phyloP scores from a whole-genome alignment of 352 stramenopile species.

The Globisporangium middletonii region DNA sequence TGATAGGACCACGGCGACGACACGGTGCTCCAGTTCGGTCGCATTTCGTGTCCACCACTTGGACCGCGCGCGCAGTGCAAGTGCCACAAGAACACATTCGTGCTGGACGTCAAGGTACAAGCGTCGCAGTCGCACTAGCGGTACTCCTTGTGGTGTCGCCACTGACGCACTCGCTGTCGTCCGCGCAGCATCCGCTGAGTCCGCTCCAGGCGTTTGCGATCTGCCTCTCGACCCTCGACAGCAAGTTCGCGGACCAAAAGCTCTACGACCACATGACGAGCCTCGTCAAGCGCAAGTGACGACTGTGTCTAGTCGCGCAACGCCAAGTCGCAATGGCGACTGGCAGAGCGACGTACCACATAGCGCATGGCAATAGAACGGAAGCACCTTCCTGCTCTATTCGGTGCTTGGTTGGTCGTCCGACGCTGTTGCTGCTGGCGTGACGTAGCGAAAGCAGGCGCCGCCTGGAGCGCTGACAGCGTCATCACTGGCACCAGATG shows the following conservation, averaged over 20 bases:
- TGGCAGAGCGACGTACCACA: no score
- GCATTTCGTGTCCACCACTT: constrained; percentile 50
- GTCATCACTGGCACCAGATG: not conserved
- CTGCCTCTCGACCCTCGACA: constrained; percentile 52
- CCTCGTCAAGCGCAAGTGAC: no score
- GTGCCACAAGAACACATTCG: constrained; percentile 42
- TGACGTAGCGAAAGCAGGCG: not conserved
- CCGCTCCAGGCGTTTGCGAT: no score
- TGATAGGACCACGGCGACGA: constrained; percentile 27
- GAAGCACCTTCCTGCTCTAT: constrained; percentile 1
- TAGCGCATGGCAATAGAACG: constrained; percentile 15
- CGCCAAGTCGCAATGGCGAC: no score
- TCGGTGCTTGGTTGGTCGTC: not conserved
- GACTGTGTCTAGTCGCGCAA: no score
- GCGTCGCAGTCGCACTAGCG: constrained; percentile 8
- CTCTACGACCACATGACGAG: constrained; percentile 22
- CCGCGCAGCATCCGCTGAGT: no score
- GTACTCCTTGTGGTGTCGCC: no score
- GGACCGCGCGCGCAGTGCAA: constrained; percentile 45
- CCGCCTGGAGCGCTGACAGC: not conserved
- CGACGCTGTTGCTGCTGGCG: not conserved
- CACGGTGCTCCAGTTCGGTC: constrained; percentile 50
- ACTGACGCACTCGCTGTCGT: no score
- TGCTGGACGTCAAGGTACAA: not conserved
- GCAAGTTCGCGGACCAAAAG: constrained; percentile 54